A percentile compares a stretch with the other conserved stretches of the same genome.
Conservation (phyloP, 768 basidiomycete genomes). For the Hirschioporus abietinus region DNA sequence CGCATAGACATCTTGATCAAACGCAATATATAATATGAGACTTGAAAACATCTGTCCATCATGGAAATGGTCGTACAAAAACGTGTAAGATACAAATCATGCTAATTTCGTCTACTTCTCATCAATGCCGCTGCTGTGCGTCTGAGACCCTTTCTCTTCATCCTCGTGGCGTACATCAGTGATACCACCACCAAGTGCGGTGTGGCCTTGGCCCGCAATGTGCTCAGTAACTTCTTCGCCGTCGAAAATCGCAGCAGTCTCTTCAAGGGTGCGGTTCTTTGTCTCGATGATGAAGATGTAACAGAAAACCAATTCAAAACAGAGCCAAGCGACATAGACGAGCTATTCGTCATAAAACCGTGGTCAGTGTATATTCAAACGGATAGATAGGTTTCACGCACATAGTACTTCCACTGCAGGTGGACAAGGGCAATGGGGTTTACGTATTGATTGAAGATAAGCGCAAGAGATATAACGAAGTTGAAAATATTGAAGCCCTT, state of each 20-base stretch:
- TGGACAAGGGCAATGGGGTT: constrained; percentile 32
- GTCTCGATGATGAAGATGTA: constrained; percentile 24
- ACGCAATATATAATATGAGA: too few species aligned
- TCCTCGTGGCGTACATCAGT: neutral
- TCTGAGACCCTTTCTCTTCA: neutral
- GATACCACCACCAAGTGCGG: neutral
- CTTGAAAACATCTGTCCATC: neutral
- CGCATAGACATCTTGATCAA: too few species aligned
- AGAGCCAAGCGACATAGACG: constrained; percentile 20
- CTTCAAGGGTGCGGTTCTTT: constrained; percentile 22
- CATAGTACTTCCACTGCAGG: constrained; percentile 28
- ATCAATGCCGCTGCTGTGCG: neutral
- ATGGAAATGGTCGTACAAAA: neutral
- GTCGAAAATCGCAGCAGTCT: constrained; percentile 26
- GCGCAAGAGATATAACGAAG: constrained; percentile 30
- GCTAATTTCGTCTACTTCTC: neutral
- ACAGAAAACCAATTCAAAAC: constrained; percentile 21
- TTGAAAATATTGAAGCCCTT: constrained; percentile 35
- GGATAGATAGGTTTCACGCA: constrained; percentile 1
- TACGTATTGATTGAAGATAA: constrained; percentile 37
- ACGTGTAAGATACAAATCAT: neutral
- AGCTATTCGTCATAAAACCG: constrained; percentile 9
- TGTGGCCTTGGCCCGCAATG: neutral
- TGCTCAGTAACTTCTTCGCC: constrained; percentile 16
- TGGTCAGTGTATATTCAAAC: neutral